Base-by-base conservation (phyloP, 257 asterid genomes). In the Cruciata laevipes region DNA sequence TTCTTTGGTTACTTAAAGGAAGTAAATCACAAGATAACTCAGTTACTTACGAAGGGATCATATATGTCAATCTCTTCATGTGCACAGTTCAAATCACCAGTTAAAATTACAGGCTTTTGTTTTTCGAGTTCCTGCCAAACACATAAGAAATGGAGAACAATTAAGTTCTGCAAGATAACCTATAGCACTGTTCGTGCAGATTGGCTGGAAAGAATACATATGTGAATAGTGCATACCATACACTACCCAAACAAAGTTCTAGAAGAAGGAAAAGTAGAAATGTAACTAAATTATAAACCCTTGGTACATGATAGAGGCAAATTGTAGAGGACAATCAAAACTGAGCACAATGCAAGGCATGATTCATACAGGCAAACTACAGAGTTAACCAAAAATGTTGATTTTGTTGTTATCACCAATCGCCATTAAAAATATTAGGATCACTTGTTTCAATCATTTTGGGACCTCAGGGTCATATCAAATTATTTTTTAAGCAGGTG, bases 21-120 rank as follows among this genome's bases (percentile, higher is more conserved):
- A 51, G 18, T 2, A 6, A 6, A 61, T 44, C 16, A 62, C 7
- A 3, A 20, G 14, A 5, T 12, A 52, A 27, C 51, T 35, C 1
- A 55, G 51, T 58, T 75, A 81, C 96, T 79, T 79, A 90, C 99
- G 0, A 95, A 86, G 61, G 99, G 99, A 80, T 94, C 75, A 68
- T 51, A 82, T 67, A 94, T 90, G 75, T 94, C 99, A 20, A 94
- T 94, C 84, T 94, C 97, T 75, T 94, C 88, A 71, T 88, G 95
- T 70, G 97, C 96, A 60, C 99, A 90, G 80, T 94, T 94, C 85
- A 94, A 77, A 80, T 94, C 99, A 62, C 99, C 99, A 6, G 95
- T 85, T 82, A 94, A 84, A 79, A 94, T 83, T 62, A 88, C 96
- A 78, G 99, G 97, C 79, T 94, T 90, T 13, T 76, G 79, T 68